Evolutionary conservation across 352 stramenopile genomes (phyloP).

Genomic region (Phytophthora rubi): DNA sequence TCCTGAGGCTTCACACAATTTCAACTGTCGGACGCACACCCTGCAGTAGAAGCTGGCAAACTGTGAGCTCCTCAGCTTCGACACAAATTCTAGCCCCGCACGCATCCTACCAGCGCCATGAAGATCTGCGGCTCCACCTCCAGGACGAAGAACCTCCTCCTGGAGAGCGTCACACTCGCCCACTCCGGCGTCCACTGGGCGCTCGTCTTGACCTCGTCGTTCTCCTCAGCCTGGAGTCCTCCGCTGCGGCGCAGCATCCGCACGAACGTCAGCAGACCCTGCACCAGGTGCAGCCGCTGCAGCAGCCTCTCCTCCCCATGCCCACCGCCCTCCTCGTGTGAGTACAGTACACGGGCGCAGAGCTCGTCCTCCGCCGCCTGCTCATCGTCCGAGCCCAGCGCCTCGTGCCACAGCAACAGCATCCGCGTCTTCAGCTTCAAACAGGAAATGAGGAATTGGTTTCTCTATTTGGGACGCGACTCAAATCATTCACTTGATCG

Average conservation of each 20-base stretch:
- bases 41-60: constrained; percentile 25
- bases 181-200: constrained; percentile 30
- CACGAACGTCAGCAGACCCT: constrained; percentile 63
- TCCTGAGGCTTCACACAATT: constrained; percentile 34
- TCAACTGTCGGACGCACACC: constrained; percentile 35
- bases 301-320: constrained; percentile 25
- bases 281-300: constrained; percentile 53
- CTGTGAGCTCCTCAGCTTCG: not conserved
- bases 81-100: not conserved
- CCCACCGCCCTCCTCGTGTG: not conserved
- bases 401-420: constrained; percentile 70
- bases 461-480: not conserved
- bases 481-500: not conserved
- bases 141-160: constrained; percentile 47
- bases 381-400: constrained; percentile 71
- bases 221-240: not conserved
- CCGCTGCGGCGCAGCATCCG: constrained; percentile 35
- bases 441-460: not conserved
- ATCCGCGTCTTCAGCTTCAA: constrained; percentile 9
- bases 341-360: constrained; percentile 55
- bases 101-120: constrained; percentile 52
- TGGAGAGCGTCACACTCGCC: constrained; percentile 54
- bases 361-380: constrained; percentile 64
- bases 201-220: not conserved
- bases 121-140: constrained; percentile 70